A percentile compares a stretch with the other conserved stretches of the same genome.
Conservation (phyloP, 192 early-diverging fungal genomes). For the Rhizoclosmatium globosum region DNA sequence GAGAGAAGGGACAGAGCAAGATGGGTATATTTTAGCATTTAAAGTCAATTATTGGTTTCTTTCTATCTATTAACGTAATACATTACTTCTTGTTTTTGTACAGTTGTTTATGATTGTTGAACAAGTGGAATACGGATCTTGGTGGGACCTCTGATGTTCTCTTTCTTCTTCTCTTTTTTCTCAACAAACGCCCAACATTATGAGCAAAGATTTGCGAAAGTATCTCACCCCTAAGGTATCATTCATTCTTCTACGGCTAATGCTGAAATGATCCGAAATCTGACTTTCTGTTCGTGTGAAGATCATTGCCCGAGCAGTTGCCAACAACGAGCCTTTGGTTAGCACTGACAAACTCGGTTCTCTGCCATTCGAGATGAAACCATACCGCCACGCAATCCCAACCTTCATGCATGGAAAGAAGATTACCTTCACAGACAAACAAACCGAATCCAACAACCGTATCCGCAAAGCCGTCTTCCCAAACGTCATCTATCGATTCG, state of each 20-base stretch:
- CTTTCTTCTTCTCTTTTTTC: too few relatives aligned
- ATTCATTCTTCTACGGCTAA: too few relatives aligned
- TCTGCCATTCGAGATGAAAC: constrained; percentile 44
- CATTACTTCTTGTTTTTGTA: too few relatives aligned
- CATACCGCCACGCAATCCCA: constrained; percentile 47
- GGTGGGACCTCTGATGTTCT: too few relatives aligned
- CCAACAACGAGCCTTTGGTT: constrained; percentile 35
- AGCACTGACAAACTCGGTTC: constrained; percentile 47
- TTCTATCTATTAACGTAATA: too few relatives aligned
- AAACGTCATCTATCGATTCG: constrained; percentile 56
- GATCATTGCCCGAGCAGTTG: constrained; percentile 31
- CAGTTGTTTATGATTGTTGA: too few relatives aligned
- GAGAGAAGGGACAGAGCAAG: too few relatives aligned
- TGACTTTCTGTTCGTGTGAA: too few relatives aligned
- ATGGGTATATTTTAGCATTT: too few relatives aligned
- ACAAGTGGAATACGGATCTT: too few relatives aligned
- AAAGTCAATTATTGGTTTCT: too few relatives aligned
- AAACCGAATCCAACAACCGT: constrained; percentile 50
- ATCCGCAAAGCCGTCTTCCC: constrained; percentile 51
- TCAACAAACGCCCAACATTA: neutral
- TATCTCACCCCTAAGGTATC: constrained; percentile 24
- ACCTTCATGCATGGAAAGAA: constrained; percentile 63
- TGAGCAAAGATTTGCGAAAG: constrained; percentile 34
- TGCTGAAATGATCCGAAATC: too few relatives aligned
- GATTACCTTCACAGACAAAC: constrained; percentile 58